Base-by-base conservation (phyloP, 2,329 filamentous ascomycete species). In the Podosphaera fusca region DNA sequence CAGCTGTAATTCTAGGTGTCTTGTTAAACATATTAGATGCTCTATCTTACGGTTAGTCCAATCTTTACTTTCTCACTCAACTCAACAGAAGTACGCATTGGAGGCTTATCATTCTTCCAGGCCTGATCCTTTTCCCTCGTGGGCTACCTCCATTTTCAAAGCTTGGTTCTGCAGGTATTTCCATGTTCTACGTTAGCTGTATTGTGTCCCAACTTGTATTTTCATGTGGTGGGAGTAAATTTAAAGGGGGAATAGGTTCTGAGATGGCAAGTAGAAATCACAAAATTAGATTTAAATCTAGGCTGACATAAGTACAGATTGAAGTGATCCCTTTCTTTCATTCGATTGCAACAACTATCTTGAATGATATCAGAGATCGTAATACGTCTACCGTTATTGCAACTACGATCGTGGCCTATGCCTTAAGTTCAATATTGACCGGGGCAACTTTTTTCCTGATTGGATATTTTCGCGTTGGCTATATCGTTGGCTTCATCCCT, bases 271-370 rank as follows among this genome's bases (percentile, higher is more conserved):
- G 75, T 69, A 9, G 36, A 58, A 29, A 30, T n/a, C 49, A 34
- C 40, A 12, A 56, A 58, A 62, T 47, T 4, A 14, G 60, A 34
- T 51, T n/a, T 36, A 34, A 29, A 36, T 8, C 9, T 55, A 35
- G 49, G 31, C 47, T 60, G 40, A 59, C 38, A 21, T 45, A 4
- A 21, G 33, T 35, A n/a, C 60, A 84, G 79, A 98, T 96, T 62
- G 92, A 98, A 71, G 90, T 96, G 0, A 90, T 98, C 0, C 92
- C 90, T 0, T 98, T 98, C 71, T 96, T 98, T 68, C 92, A 98
- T 71, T 94, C 90, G 65, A 98, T 98, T 90, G 89, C 92, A 0
- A 81, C 83, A 61, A 90, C 84, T 35, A 95, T 96, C 66, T 81
- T 92, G 62, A 73, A 75, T 12, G 75, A 78, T 49, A 82, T 98